These are phyloP conservation scores for Cucumis hystrix DNA, from an alignment of 306 rosid species.

Conservation along the genomic window DNA sequence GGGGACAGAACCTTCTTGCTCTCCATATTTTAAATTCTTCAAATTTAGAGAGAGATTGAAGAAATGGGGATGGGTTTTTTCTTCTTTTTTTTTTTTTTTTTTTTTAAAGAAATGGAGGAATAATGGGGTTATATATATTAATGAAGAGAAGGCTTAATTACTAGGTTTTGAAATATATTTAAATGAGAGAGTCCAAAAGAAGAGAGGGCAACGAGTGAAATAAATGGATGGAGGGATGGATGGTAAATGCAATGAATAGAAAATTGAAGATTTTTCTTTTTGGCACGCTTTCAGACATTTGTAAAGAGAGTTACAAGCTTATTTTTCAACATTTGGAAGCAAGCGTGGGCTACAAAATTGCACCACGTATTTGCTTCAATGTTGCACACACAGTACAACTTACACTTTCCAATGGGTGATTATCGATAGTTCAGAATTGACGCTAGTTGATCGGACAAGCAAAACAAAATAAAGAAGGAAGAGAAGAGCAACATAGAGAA, in stretches of 20 bases:
- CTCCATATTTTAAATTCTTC: background rate
- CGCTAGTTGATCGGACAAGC: no score
- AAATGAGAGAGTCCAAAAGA: background rate
- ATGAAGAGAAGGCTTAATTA: background rate
- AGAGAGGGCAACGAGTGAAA: background rate
- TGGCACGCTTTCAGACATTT: background rate
- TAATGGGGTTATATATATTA: background rate
- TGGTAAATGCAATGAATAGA: background rate
- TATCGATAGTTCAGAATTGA: no score
- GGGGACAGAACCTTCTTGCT: background rate
- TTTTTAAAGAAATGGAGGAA: background rate
- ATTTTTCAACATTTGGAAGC: background rate
- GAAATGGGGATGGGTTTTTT: background rate
- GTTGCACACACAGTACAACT: background rate
- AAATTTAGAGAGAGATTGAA: background rate
- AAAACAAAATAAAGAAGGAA: no score
- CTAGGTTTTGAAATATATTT: background rate
- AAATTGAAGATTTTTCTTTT: background rate
- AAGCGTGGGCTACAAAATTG: slow-evolving; percentile 4
- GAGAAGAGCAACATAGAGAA: no score
- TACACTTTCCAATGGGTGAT: no score
- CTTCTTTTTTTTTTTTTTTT: no score
- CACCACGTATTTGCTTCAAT: slow-evolving; percentile 14
- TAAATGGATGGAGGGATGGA: background rate
- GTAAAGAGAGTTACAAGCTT: background rate